Evolutionary conservation across 305 asterid species (phyloP), one percentile per base, ranked within the genome.

Genomic region (Nicotiana rustica): DNA sequence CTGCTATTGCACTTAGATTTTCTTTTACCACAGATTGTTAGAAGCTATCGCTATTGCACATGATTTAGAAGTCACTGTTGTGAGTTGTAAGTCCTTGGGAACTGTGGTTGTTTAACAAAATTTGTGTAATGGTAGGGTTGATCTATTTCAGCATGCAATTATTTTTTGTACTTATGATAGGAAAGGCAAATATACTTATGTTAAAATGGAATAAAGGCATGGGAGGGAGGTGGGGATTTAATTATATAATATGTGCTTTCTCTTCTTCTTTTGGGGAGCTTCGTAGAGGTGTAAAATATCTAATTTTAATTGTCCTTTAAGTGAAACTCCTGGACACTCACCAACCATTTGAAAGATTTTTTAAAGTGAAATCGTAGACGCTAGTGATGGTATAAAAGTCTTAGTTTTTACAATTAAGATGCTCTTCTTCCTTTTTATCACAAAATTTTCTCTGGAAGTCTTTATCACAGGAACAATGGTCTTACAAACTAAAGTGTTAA

Each of bases 271-370:
- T 41, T 41, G 33, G 33, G 35, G 77, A 69, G 57, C 10, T 12
- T 41, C 57, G 9, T 69, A 17, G 76, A 69, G 57, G 77, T 69
- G 77, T 18, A 41, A 69, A 69, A 12, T 56, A 19, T 71, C 61
- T 71, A 71, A 66, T 4, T 9, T 38, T 9, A 35, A 35, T 68
- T 68, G 15, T 69, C 36, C 12, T 70, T 19, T 44, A 70, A 19
- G 35, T 69, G n/a, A 44, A 19, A 19, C 18, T 19, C 60, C 38
- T 10, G 77, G 35, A 41, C 0, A 2, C 5, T 69, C 36, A 44
- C 18, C 36, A 38, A 44, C 60, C 57, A 0, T 69, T 70, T 41
- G 78, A 19, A 70, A 41, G 47, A 5, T 18, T 70, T 18, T 70
- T 69, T 70, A n/a, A 41, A 10, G 78, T 71, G 78, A 44, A 5